Percentiles rank a stretch among this genome's conserved stretches.
These are phyloP conservation scores for Fusarium sp. DNA, from an alignment of 2,329 filamentous ascomycete genomes.

Conservation along the genomic window DNA sequence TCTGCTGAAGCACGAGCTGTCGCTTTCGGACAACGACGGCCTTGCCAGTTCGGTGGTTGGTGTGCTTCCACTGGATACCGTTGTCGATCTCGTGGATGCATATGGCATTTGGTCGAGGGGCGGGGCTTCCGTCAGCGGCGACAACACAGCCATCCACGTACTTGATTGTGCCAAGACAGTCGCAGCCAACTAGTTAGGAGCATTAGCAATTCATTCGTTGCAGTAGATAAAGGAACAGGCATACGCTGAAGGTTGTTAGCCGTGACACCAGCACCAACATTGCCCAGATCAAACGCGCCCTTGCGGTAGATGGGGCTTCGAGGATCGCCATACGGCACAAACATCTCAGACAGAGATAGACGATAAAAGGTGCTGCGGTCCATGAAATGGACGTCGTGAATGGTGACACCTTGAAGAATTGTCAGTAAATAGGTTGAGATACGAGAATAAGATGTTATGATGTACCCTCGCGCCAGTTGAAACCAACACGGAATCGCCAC, in stretches of 20 bases:
- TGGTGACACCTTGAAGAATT: conserved; percentile 38
- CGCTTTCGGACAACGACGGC: conserved; percentile 69
- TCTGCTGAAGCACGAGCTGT: conserved; percentile 73
- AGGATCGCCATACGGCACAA: conserved; percentile 76
- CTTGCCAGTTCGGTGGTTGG: conserved; percentile 47
- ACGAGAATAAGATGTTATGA: too few relatives aligned
- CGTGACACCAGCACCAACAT: conserved; percentile 75
- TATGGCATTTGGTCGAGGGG: conserved; percentile 22
- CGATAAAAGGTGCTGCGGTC: conserved; percentile 76
- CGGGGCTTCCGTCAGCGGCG: background rate
- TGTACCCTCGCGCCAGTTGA: conserved; percentile 76
- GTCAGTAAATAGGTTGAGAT: too few relatives aligned
- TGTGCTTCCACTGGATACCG: conserved; percentile 35
- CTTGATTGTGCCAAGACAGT: conserved; percentile 65
- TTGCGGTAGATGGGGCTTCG: conserved; percentile 75
- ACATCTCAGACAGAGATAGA: conserved; percentile 77
- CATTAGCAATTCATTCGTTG: too few relatives aligned
- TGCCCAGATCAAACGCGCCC: conserved; percentile 78
- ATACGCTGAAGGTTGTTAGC: conserved; percentile 77
- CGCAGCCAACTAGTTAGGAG: background rate
- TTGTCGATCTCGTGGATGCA: conserved; percentile 33
- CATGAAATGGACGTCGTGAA: conserved; percentile 64
- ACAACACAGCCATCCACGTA: conserved; percentile 21
- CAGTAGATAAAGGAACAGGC: too few relatives aligned
- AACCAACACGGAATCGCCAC: conserved; percentile 77